Base-by-base conservation (phyloP, 495 filamentous ascomycete species). In the Xylaria nigripes region DNA sequence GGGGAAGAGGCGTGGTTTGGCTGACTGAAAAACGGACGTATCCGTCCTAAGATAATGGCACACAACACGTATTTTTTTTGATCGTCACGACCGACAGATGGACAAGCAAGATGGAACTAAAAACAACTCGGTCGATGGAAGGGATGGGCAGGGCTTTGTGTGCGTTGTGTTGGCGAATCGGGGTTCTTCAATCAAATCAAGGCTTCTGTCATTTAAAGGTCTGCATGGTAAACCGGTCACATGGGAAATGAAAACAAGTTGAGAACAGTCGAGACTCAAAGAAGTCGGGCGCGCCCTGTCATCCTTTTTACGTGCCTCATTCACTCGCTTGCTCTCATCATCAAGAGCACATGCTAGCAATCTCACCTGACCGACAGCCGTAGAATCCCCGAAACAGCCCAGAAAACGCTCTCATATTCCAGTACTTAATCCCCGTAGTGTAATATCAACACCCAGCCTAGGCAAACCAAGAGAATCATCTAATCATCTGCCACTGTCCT, bases 201-300 rank as follows among this genome's bases (percentile, higher is more conserved):
- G 61, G 55, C 56, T 57, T 27, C 48, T 61, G 44, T 63, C 49
- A 54, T 47, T 61, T 50, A 40, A 30, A 58, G 55, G 59, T 61
- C 60, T 66, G 60, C 63, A 66, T 66, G 63, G 60, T 63, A 34
- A 29, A 57, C 61, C 56, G 63, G 63, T 59, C 60, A 61, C 45
- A 55, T 61, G 58, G 61, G 61, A 57, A 64, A 66, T 66, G 63
- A 66, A 58, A 61, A 66, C 58, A 51, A 49, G 48, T 63, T 63
- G 55, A 56, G 53, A 66, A 63, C 13, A 61, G 44, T 15, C 19
- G 41, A 40, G 44, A 47, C 12, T 4, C 45, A 25, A 29, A 9
- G 9, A 29, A 9, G 3, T 29, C 25, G 25, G 9, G 3, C 25
- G 25, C n/a, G n/a, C n/a, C n/a, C n/a, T n/a, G n/a, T n/a, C n/a